Base-by-base conservation (phyloP, 2,329 filamentous ascomycete species). In the Aspergillus sp. region DNA sequence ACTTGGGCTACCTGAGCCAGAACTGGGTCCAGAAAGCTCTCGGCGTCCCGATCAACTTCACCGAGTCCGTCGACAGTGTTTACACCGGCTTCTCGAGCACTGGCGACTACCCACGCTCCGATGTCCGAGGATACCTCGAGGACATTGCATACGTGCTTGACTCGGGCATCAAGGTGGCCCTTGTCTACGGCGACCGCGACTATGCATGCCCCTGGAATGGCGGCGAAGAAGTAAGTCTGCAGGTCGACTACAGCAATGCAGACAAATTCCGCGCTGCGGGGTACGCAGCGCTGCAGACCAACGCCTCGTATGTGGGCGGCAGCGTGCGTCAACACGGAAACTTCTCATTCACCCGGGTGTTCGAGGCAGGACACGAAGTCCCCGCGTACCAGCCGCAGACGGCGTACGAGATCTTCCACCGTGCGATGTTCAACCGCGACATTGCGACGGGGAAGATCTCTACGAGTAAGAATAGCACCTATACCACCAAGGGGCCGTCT, bases 21-120 rank as follows among this genome's bases (percentile, higher is more conserved):
- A 74, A 78, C 3, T 79, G 81, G 64, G 82, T 87, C 1, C 84
- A 87, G 64, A 68, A 71, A 3, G 82, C 82, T 0, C 77, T 89
- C 1, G 86, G 86, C 4, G 81, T 85, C 0, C 83, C 83, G 0
- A 69, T 87, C 19, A 87, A 88, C 69, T 87, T 79, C 74, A 83
- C 83, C 0, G 67, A 74, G 15, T 72, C 73, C 3, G 77, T 75
- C 7, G 54, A 64, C 2, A 75, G 78, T 12, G 82, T 84, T 1
- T 71, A 73, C 9, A 53, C 63, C 3, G 80, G 77, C 1, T 86
- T 86, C 62, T 42, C 60, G 0, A 61, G 64, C 2, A 79, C 77
- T 6, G 80, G 80, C 20, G 80, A 84, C 64, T 80, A 81, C 59
- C 70, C 76, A 1, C 75, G 80, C 13, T 75, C 75, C 1, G 79